Evolutionary conservation across 306 rosid species (phyloP), one percentile per base, ranked within the genome.

Genomic region (Amphicarpaea edgeworthii): DNA sequence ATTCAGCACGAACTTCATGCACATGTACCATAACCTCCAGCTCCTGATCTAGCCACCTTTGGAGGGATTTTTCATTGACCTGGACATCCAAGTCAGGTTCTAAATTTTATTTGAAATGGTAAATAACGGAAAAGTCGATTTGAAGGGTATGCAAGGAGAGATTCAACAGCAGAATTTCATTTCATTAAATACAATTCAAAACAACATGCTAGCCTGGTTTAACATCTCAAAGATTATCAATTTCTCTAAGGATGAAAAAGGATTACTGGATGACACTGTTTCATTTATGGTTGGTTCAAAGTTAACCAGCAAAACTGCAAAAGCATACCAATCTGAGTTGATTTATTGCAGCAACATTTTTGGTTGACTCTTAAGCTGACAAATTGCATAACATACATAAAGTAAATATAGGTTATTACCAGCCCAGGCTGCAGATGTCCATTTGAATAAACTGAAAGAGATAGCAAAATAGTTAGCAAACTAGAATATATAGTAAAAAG

Each of bases 21-120:
- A 91, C 82, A 34, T 89, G 84, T 69, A 91, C 91, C 77, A 85
- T 72, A 81, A 89, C 97, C 80, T 91, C 95, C 60, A 91, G 80
- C 86, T 91, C 97, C 68, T 89, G 94, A 81, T 91, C 97, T 71
- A 89, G 91, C 97, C 95, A 91, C 82, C 80, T 85, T 75, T 69
- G 86, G 68, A 87, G 77, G 75, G 91, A 80, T 64, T 88, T 87
- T 45, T 91, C 95, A 60, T 83, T 91, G 60, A 76, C 83, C 97
- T 91, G 77, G 70, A 81, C 47, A 81, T 45, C 76, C 32, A 77
- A 74, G 24, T 73, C 73, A 34, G 53, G 41, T 21, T 72, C 32
- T 23, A 50, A 19, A 38, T 42, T 40, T 70, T 34, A 63, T 51
- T 69, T 24, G 58, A 66, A 74, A 60, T 28, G 41, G 20, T 5